Base-by-base conservation (phyloP, 345 rosid genomes). In the Carallia brachiata region DNA sequence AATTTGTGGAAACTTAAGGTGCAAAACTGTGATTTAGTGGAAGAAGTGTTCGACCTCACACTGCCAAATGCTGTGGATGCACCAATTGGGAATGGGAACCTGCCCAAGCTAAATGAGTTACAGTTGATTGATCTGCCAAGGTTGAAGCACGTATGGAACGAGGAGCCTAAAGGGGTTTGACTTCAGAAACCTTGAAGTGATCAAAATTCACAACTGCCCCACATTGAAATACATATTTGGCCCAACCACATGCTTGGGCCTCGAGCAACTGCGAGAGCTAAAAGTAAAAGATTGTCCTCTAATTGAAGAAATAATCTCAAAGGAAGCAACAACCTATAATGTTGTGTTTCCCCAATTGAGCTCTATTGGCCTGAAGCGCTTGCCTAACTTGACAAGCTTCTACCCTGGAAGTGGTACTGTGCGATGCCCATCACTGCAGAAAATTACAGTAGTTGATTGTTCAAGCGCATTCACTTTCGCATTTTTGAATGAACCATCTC, bases 191-290 rank as follows among this genome's bases (percentile, higher is more conserved):
- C 72, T 69, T 4, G 3, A 48, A 12, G 30, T 12, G 34, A 5
- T 69, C n/a, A 34, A 59, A 48, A 3, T 68, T 60, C 44, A 59
- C 23, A 60, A 69, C 12, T 69, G 72, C 47, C 7, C 44, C 39
- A 56, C 55, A 1, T 68, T 68, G 56, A 68, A 44, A 17, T 5
- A 68, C 31, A 9, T 58, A 58, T 68, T 69, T 50, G 50, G 52
- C 19, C 73, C 40, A 10, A 10, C 73, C 15, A 48, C 1, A 58
- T 47, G 40, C 18, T 47, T 34, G 17, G 6, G 23, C 50, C 73
- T 69, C 9, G 36, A 1, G 34, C 59, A 19, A 34, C 65, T 69
- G 36, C 50, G 36, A 9, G 9, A 50, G 10, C n/a, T 69, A 0
- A 59, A 61, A 69, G 34, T 69, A 17, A 61, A 57, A 50, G 30